Evolutionary conservation across 805 yeast species (phyloP), one percentile per base, ranked within the genome.

Genomic region (Candida dajiaensis): DNA sequence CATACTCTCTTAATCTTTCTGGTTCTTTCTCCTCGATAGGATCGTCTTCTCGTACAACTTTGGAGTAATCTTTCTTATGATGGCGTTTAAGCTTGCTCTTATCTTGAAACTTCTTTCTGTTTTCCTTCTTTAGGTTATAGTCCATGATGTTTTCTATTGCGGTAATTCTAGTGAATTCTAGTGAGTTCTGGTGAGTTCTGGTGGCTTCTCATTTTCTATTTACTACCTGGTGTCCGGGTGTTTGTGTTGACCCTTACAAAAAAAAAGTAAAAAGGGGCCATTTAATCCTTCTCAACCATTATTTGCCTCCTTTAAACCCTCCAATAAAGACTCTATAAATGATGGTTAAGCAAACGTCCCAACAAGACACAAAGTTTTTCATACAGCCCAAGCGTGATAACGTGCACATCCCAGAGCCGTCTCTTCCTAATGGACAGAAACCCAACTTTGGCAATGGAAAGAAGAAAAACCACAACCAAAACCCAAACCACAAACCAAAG

Each of bases 21-120:
- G 52, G 54, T 21, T 50, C 46, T 28, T 48, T 44, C 23, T 50
- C 55, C 5, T 43, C 50, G 16, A 47, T 45, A 22, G 48, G 49
- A 3, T 48, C 48, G 11, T 26, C 48, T 1, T 45, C 46, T 13
- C 52, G 58, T 25, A 61, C 54, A 6, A 69, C 58, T 62, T 69
- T 51, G 54, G 62, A 50, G 57, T 70, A 54, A 64, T 67, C 46
- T 63, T 69, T 42, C 65, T 69, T 42, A 53, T 70, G 74, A 19
- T 59, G 65, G 5, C 67, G 55, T 46, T 70, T 70, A 12, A 68
- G 59, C 43, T 61, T 64, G 26, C 66, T 62, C 49, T 68, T 70
- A 45, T 70, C 74, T 45, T 64, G 70, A 48, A 68, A 70, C 55
- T 66, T 68, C 61, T 66, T 69, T 11, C 74, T 56, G 49, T 70